Percentiles rank a stretch among this genome's conserved stretches.
phyloP scores from a whole-genome alignment of 257 asterid genomes.

The Forsythia suspensa region DNA sequence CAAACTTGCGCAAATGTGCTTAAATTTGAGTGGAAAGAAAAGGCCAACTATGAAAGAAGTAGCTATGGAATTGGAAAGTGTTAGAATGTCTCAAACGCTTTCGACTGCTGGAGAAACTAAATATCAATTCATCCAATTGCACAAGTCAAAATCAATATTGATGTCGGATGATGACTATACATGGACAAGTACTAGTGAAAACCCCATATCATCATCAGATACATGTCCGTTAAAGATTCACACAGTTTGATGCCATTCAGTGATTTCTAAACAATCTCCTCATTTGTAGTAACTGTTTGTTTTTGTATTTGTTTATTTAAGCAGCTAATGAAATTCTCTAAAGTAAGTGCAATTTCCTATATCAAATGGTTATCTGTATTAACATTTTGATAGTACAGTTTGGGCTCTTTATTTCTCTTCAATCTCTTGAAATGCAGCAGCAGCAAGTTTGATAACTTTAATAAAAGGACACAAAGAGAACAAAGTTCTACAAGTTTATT shows the following conservation, averaged over 20 bases:
- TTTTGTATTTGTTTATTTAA: background rate
- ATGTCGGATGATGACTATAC: slow-evolving; percentile 16
- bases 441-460: too few species aligned
- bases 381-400: too few species aligned
- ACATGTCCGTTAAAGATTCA: slow-evolving; percentile 18
- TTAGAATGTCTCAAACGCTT: slow-evolving; percentile 13
- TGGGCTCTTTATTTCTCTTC: too few species aligned
- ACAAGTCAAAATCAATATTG: background rate
- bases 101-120: background rate
- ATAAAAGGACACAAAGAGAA: too few species aligned
- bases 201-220: slow-evolving; percentile 12
- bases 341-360: too few species aligned
- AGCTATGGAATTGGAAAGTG: slow-evolving; percentile 30
- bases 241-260: background rate
- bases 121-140: background rate
- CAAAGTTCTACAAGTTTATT: too few species aligned
- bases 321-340: background rate
- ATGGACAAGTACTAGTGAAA: slow-evolving; percentile 25
- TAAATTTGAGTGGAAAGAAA: slow-evolving; percentile 30
- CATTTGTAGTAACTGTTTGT: background rate
- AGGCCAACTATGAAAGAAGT: slow-evolving; percentile 35
- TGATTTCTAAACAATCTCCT: background rate
- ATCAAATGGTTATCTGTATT: too few species aligned
- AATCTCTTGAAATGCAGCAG: too few species aligned
- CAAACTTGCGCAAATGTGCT: slow-evolving; percentile 26